Base-by-base conservation (phyloP, 495 filamentous ascomycete species). In the Hyaloscypha bicolor region DNA sequence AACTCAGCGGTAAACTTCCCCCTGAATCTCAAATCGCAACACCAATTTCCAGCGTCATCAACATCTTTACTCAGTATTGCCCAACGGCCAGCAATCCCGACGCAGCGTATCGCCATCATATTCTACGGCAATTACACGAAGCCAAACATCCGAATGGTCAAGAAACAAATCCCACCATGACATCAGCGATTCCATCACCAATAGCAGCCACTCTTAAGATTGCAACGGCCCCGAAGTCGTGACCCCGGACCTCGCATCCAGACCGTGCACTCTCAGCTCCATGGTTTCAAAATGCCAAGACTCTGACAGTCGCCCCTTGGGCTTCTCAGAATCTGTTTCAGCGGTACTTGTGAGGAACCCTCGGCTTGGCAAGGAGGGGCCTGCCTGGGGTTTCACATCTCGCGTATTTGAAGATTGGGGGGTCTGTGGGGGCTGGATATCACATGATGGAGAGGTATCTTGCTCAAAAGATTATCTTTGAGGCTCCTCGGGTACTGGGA, bases 221-320 rank as follows among this genome's bases (percentile, higher is more conserved):
- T n/a, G 22, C 22, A 56, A 56, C 42, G 42, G 16, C 9, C 4
- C 9, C 42, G 6, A 37, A 8, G 35, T 37, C 35, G 3, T 37
- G 35, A 37, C 42, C 42, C 16, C 42, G 42, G 42, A 19, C 42
- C 42, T 48, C 42, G 42, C 11, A 48, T 12, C 35, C 12, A 25
- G 29, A 30, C 53, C 53, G 53, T 56, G 53, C 53, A 56, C 53
- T 25, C 6, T 53, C 9, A 53, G 4, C 51, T 53, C 19, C 22
- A 25, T 6, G 35, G 55, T 58, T 32, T 58, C 55, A 60, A 29
- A 21, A 6, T 19, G 56, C 56, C 31, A 60, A 60, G 56, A 60
- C 29, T 56, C 53, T 56, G 53, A 56, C 56, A 60, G 30, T 9
- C 3, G 37, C 0, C 19, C 21, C 29, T 31, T 30, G 19, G 56